Percentiles rank a stretch among this genome's conserved stretches.
Conservation (phyloP, 2,329 filamentous ascomycete species). For the Mycosphaerella sp. region DNA sequence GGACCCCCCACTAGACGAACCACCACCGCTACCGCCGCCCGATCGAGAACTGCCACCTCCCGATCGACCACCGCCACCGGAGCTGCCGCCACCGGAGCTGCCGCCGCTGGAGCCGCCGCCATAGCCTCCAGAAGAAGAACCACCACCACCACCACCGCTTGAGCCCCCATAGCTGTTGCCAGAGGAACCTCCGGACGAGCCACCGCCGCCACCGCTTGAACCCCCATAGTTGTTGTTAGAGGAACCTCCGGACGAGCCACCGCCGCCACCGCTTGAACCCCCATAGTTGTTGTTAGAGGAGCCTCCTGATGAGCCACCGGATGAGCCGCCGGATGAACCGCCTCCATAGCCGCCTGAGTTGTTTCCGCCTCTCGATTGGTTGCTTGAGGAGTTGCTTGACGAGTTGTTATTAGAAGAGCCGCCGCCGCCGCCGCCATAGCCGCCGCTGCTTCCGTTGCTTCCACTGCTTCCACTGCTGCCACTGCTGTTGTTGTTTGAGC, state of each 20-base stretch:
- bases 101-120: neutral
- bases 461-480: neutral
- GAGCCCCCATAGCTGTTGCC: neutral
- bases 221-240: neutral
- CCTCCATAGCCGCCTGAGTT: conserved; percentile 5
- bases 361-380: neutral
- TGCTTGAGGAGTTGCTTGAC: neutral
- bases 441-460: neutral
- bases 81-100: neutral
- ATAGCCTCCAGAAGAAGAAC: neutral
- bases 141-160: conserved; percentile 5
- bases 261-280: conserved; percentile 5
- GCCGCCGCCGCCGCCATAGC: conserved; percentile 3
- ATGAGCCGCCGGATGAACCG: conserved; percentile 1
- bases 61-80: conserved; percentile 6
- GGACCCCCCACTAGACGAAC: conserved; percentile 8
- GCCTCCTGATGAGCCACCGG: conserved; percentile 1
- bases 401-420: conserved; percentile 2
- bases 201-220: conserved; percentile 7
- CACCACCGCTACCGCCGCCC: conserved; percentile 1
- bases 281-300: neutral
- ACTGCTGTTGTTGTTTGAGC: conserved; percentile 3
- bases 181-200: conserved; percentile 1
- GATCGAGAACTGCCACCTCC: conserved; percentile 3
- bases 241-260: conserved; percentile 3